A percentile compares a stretch with the other conserved stretches of the same genome.
Evolutionary conservation across 768 basidiomycete genomes (phyloP).

Genomic region (Russula sp.): DNA sequence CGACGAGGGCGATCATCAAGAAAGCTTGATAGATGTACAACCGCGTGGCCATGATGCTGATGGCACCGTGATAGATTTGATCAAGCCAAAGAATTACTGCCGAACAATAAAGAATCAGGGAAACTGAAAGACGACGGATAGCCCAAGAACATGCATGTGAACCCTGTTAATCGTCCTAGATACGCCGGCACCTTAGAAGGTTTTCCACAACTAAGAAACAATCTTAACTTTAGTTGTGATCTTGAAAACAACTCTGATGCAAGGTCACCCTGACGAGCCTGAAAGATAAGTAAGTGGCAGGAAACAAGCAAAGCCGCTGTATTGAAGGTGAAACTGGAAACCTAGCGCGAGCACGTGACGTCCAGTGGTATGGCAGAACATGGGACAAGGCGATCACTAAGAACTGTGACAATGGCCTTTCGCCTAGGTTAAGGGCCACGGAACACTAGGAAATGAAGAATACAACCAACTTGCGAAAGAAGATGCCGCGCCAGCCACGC

Average conservation of each 20-base stretch:
- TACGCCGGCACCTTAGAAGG: constrained; percentile 80
- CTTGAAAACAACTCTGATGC: neutral
- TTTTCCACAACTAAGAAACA: constrained; percentile 58
- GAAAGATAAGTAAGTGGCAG: constrained; percentile 61
- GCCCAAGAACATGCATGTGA: constrained; percentile 61
- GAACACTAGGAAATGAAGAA: no score
- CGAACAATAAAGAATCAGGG: constrained; percentile 66
- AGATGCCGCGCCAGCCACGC: no score
- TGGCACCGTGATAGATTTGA: constrained; percentile 59
- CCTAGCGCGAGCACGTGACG: constrained; percentile 47
- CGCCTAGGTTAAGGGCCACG: no score
- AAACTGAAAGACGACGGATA: constrained; percentile 71
- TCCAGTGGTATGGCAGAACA: constrained; percentile 62
- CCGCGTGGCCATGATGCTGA: constrained; percentile 44
- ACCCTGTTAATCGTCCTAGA: constrained; percentile 63
- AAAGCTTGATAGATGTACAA: constrained; percentile 46
- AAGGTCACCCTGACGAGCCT: constrained; percentile 56
- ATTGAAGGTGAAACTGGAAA: constrained; percentile 57
- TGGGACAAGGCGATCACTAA: no score
- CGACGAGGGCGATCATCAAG: constrained; percentile 49
- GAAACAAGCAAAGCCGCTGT: constrained; percentile 52
- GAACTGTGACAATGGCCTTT: no score
- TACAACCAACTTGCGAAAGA: no score
- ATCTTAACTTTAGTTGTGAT: neutral
- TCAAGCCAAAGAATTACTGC: constrained; percentile 73